Evolutionary conservation across 1,139 yeast genomes (phyloP).

Genomic region (Debaryomyces sp.): DNA sequence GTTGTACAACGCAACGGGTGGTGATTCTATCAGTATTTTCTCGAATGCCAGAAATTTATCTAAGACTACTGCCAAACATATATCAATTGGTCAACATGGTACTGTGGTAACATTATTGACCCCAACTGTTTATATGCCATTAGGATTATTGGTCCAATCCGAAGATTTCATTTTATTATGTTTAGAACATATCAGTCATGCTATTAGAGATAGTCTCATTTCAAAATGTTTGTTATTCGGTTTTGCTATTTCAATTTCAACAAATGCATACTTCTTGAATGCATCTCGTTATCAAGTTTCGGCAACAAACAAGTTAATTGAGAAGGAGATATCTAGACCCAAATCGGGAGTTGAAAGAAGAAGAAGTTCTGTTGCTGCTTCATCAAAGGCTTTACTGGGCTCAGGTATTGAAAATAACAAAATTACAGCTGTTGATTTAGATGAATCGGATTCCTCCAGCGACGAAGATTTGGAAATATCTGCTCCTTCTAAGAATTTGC

Average conservation of each 20-base stretch:
- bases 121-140: conserved; percentile 68
- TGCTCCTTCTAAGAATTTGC: conserved; percentile 24
- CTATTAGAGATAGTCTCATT: conserved; percentile 81
- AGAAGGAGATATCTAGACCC: conserved; percentile 40
- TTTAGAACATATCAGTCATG: conserved; percentile 61
- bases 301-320: conserved; percentile 47
- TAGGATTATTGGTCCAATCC: conserved; percentile 60
- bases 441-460: conserved; percentile 14
- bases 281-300: conserved; percentile 64
- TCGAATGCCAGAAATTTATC: conserved; percentile 40
- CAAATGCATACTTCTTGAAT: conserved; percentile 82
- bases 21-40: conserved; percentile 25
- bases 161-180: conserved; percentile 64
- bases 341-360: conserved; percentile 11
- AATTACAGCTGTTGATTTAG: conserved; percentile 3
- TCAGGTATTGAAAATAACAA: not conserved
- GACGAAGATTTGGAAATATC: conserved; percentile 29
- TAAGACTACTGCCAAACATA: conserved; percentile 42
- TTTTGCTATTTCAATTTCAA: conserved; percentile 73
- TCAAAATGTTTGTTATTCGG: conserved; percentile 77
- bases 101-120: conserved; percentile 70
- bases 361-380: conserved; percentile 1
- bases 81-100: conserved; percentile 48
- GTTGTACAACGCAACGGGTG: conserved; percentile 51
- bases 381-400: not conserved